Evolutionary conservation across 768 basidiomycete genomes (phyloP).

Genomic region (Pholiota molesta): DNA sequence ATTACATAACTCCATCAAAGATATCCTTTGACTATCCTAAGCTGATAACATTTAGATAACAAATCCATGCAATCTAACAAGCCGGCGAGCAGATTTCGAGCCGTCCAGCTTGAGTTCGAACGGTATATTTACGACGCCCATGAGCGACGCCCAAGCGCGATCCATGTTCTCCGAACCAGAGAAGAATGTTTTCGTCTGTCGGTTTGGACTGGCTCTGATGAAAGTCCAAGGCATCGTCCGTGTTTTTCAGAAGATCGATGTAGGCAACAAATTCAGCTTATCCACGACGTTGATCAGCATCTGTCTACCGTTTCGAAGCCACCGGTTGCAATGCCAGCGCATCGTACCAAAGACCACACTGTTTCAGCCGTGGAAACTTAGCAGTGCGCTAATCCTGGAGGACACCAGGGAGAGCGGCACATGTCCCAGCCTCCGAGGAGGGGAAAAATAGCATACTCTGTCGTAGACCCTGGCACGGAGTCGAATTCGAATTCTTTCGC

Average conservation of each 20-base stretch:
- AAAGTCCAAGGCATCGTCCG: not conserved
- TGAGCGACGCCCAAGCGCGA: not conserved
- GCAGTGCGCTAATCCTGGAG: constrained; percentile 8
- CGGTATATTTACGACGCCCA: not conserved
- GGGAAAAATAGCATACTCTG: constrained; percentile 10
- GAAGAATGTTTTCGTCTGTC: not conserved
- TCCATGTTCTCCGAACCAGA: not conserved
- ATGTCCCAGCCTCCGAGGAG: not conserved
- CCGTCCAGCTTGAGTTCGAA: not conserved
- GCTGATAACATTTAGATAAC: not conserved
- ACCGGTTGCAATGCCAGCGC: constrained; percentile 20
- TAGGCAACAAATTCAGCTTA: not conserved
- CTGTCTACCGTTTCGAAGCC: constrained; percentile 8
- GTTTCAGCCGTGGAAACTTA: constrained; percentile 12
- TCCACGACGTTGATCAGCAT: constrained; percentile 9
- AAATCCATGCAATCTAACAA: not conserved
- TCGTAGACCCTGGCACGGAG: constrained; percentile 2
- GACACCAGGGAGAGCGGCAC: not conserved
- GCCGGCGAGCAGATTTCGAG: not conserved
- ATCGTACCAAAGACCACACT: constrained; percentile 8
- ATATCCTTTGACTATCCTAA: not conserved
- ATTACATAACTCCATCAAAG: not conserved
- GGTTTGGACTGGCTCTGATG: not conserved
- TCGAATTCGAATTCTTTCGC: not conserved
- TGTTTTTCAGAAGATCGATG: not conserved